phyloP scores from a whole-genome alignment of 176 grass and related monocot genomes.

The Raddia guianensis region DNA sequence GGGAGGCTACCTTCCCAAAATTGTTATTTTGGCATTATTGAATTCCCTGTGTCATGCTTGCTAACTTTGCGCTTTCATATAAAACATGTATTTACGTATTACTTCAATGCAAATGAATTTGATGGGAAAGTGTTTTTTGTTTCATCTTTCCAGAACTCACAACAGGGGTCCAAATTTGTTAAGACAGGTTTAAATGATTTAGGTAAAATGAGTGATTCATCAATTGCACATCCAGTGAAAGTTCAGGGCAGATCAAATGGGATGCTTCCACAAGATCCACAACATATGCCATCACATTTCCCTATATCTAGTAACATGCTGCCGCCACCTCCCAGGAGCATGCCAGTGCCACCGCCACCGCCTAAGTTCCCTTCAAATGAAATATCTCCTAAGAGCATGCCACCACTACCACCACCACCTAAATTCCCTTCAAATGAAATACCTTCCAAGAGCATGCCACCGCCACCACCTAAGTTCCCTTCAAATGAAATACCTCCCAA shows the following conservation, averaged over 20 bases:
- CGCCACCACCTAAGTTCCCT: not conserved
- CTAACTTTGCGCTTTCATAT: not conserved
- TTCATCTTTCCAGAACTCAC: conserved; percentile 96
- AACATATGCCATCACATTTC: conserved; percentile 27
- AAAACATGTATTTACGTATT: conserved; percentile 20
- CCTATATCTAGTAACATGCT: conserved; percentile 32
- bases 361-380: no score
- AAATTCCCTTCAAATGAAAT: no score
- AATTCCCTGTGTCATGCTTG: not conserved
- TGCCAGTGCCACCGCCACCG: conserved; percentile 15
- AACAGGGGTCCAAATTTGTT: conserved; percentile 84
- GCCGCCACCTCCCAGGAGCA: conserved; percentile 27
- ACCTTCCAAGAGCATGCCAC: conserved; percentile 25
- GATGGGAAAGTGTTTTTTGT: conserved; percentile 51
- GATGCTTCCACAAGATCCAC: conserved; percentile 37
- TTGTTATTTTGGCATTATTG: conserved; percentile 9
- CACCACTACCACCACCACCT: not conserved
- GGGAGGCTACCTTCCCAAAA: not conserved
- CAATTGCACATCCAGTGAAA: conserved; percentile 49
- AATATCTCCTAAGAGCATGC: conserved; percentile 22
- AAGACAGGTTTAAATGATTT: conserved; percentile 82
- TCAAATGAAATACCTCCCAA: conserved; percentile 10
- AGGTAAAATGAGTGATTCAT: conserved; percentile 42
- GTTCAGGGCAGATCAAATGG: conserved; percentile 51
- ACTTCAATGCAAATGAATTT: conserved; percentile 41